Conservation (phyloP, 2,329 filamentous ascomycete species). For the Fusarium bactridioides region DNA sequence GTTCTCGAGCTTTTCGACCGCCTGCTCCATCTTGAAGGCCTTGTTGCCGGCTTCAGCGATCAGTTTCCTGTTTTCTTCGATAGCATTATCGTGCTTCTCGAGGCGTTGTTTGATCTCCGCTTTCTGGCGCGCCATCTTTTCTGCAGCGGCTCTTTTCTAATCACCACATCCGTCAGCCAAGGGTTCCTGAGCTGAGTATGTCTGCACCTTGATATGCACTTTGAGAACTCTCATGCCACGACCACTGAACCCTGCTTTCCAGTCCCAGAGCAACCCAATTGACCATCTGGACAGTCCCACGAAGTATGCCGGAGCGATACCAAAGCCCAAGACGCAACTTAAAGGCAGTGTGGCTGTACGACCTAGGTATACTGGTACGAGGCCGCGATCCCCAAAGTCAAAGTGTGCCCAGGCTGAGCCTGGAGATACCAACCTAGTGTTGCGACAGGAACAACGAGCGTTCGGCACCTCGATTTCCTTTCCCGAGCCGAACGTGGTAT, state of each 20-base stretch:
- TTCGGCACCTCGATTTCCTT: too few species aligned
- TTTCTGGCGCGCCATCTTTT: too few species aligned
- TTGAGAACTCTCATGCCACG: not conserved
- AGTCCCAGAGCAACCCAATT: slow-evolving; percentile 19
- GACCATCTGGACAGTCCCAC: slow-evolving; percentile 18
- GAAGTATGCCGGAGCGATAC: not conserved
- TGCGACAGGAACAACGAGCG: not conserved
- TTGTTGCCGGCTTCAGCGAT: too few species aligned
- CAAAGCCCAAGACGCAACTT: not conserved
- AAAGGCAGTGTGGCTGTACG: slow-evolving; percentile 1
- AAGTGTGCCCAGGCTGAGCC: slow-evolving; percentile 3
- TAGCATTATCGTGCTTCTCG: too few species aligned
- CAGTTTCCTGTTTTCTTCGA: too few species aligned
- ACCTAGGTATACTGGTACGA: slow-evolving; percentile 3
- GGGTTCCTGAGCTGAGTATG: slow-evolving; percentile 28
- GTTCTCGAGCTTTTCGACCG: too few species aligned
- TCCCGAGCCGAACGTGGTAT: not conserved
- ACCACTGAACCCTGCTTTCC: slow-evolving; percentile 22
- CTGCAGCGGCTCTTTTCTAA: too few species aligned
- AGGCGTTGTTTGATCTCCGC: too few species aligned
- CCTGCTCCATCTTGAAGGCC: too few species aligned
- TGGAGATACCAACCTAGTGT: not conserved
- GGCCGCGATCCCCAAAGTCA: slow-evolving; percentile 3
- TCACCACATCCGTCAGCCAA: slow-evolving; percentile 30
- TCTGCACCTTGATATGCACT: slow-evolving; percentile 31